A percentile compares a stretch with the other conserved stretches of the same genome.
Conservation (phyloP, 768 basidiomycete species). For the Amanita polypyramis region DNA sequence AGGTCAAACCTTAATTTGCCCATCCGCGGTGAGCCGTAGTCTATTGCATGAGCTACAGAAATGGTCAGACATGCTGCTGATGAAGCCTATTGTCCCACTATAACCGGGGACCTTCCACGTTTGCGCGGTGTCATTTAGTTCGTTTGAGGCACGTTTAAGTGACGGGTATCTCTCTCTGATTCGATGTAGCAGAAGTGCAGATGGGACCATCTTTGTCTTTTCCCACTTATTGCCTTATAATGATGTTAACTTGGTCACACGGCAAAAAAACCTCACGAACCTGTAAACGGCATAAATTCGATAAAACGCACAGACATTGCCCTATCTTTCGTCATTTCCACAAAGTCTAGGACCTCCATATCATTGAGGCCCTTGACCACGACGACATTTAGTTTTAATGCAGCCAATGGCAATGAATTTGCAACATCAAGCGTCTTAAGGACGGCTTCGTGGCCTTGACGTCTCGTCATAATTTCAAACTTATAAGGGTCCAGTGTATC, state of each 20-base stretch:
- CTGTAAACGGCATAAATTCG: constrained; percentile 92
- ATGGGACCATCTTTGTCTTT: constrained; percentile 72
- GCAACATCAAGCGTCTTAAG: constrained; percentile 57
- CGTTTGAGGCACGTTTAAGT: constrained; percentile 50
- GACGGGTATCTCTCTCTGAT: constrained; percentile 39
- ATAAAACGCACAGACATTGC: constrained; percentile 74
- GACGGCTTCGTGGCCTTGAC: constrained; percentile 69
- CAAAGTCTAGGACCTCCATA: constrained; percentile 68
- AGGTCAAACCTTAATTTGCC: constrained; percentile 66
- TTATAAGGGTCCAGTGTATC: constrained; percentile 83
- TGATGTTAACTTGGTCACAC: constrained; percentile 3
- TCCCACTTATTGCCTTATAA: constrained; percentile 76
- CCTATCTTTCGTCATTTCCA: constrained; percentile 59
- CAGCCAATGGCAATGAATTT: constrained; percentile 38
- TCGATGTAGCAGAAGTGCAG: constrained; percentile 44
- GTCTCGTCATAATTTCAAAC: constrained; percentile 79
- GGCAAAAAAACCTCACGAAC: constrained; percentile 21
- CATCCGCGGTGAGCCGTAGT: constrained; percentile 79
- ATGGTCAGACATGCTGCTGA: constrained; percentile 91
- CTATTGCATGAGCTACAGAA: constrained; percentile 83
- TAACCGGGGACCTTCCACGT: constrained; percentile 69
- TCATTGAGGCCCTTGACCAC: constrained; percentile 78
- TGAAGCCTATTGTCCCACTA: constrained; percentile 70
- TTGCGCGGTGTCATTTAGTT: constrained; percentile 72
- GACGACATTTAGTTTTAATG: constrained; percentile 79